phyloP scores from a whole-genome alignment of 1,284 basidiomycete species.

The Boletellus dicymbophilus region DNA sequence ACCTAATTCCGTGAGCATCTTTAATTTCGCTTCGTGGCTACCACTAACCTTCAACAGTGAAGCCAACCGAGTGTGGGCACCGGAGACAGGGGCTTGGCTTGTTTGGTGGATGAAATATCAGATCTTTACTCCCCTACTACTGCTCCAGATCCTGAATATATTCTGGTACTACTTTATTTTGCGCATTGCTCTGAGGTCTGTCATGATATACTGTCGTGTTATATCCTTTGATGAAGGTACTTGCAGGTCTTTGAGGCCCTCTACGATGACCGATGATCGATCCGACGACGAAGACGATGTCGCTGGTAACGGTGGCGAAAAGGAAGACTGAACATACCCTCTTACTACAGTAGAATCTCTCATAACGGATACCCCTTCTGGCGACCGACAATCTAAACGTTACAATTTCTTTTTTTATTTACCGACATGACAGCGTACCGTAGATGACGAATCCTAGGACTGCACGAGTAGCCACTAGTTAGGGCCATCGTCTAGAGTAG shows the following conservation, averaged over 20 bases:
- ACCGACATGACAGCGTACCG: slow-evolving; percentile 8
- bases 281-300: slow-evolving; percentile 72
- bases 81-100: slow-evolving; percentile 71
- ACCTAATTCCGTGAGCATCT: slow-evolving; percentile 73
- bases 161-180: slow-evolving; percentile 91
- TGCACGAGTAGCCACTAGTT: slow-evolving; percentile 3
- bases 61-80: slow-evolving; percentile 58
- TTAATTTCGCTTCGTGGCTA: background rate
- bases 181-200: slow-evolving; percentile 59
- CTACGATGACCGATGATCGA: slow-evolving; percentile 45
- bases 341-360: background rate
- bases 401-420: slow-evolving; percentile 5
- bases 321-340: slow-evolving; percentile 32
- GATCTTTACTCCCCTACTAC: slow-evolving; percentile 73
- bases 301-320: slow-evolving; percentile 24
- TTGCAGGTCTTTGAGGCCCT: slow-evolving; percentile 16
- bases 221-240: background rate
- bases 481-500: slow-evolving; percentile 1
- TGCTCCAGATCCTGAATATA: slow-evolving; percentile 83
- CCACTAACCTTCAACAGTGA: slow-evolving; percentile 45
- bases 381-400: background rate
- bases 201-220: background rate
- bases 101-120: slow-evolving; percentile 82
- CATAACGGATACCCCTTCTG: too few species aligned
- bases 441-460: slow-evolving; percentile 3